Base-by-base conservation (phyloP, 1,284 basidiomycete species). In the Sporisorium iseilematis-ciliati region DNA sequence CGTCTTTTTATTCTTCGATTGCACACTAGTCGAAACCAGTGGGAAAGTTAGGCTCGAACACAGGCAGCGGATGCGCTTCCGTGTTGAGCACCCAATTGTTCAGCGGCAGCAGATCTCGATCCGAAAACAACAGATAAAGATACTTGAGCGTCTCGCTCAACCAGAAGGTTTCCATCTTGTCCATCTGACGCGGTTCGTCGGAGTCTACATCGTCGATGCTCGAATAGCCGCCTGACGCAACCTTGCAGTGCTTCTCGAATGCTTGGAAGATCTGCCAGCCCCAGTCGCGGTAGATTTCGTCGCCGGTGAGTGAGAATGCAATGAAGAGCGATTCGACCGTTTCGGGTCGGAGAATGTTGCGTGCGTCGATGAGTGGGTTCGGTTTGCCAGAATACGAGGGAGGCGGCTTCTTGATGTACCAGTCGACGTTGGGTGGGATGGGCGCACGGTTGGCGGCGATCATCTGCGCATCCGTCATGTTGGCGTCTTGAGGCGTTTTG, bases 111-210 rank as follows among this genome's bases (percentile, higher is more conserved):
- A 88, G 83, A 53, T 87, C 87, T 18, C 89, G 89, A 78, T 94
- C 92, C 52, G 91, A 90, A 84, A 97, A 98, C 6, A 97, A 87
- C 68, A 98, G 86, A 83, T 92, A 97, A 43, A 99, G 87, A 86
- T 99, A 99, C 86, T 99, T 98, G 63, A 98, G 87, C 6, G 95
- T 97, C 86, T 97, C 95, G 90, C 85, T 86, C 90, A 92, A 85
- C 83, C 83, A 84, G 52, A 84, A 84, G 18, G 95, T 96, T 87
- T 97, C 95, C 93, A 97, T 97, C 85, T 92, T 92, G 86, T 97
- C 93, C 66, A 93, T 90, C 65, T 89, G 88, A 78, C 87, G 86
- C 3, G 89, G 90, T 0, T 92, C 90, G 16, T 68, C 60, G 4
- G 63, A 50, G 51, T 83, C 75, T 16, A 98, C 95, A 84, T 97